A percentile compares a stretch with the other conserved stretches of the same genome.
phyloP scores from a whole-genome alignment of 495 filamentous ascomycete genomes.

The Friedmanniomyces endolithicus region DNA sequence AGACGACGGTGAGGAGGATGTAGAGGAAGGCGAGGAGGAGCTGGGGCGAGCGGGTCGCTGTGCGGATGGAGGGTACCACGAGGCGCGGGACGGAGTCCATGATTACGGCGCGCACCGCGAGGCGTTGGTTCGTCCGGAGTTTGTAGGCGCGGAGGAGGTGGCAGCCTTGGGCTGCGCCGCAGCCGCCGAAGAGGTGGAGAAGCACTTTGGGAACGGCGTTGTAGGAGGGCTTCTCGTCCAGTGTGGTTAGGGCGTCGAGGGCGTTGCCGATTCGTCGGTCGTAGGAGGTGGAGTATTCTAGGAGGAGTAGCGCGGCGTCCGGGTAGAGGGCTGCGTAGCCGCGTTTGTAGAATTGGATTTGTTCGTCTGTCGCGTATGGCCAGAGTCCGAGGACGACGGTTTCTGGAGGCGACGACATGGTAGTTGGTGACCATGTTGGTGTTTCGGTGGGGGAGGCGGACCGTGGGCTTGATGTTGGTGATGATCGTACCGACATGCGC shows the following conservation, averaged over 20 bases:
- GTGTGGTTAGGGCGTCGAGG: constrained; percentile 1
- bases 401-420: background rate
- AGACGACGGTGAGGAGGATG: constrained; percentile 5
- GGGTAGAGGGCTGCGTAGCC: constrained; percentile 13
- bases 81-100: constrained; percentile 5
- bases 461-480: constrained; percentile 5
- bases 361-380: constrained; percentile 9
- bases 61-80: background rate
- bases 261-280: constrained; percentile 5
- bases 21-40: constrained; percentile 3
- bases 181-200: constrained; percentile 10
- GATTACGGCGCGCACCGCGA: constrained; percentile 9
- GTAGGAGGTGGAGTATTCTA: constrained; percentile 5
- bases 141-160: constrained; percentile 9
- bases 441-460: background rate
- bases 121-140: background rate
- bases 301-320: constrained; percentile 1
- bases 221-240: background rate
- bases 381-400: constrained; percentile 14
- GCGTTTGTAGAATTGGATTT: constrained; percentile 6
- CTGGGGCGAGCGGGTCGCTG: background rate
- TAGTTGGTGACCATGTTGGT: background rate
- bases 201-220: constrained; percentile 4
- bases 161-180: constrained; percentile 10
- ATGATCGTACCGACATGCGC: constrained; percentile 4